Evolutionary conservation across 768 basidiomycete species (phyloP), one percentile per base, ranked within the genome.

Genomic region (Cantharellus cinnabarinus): DNA sequence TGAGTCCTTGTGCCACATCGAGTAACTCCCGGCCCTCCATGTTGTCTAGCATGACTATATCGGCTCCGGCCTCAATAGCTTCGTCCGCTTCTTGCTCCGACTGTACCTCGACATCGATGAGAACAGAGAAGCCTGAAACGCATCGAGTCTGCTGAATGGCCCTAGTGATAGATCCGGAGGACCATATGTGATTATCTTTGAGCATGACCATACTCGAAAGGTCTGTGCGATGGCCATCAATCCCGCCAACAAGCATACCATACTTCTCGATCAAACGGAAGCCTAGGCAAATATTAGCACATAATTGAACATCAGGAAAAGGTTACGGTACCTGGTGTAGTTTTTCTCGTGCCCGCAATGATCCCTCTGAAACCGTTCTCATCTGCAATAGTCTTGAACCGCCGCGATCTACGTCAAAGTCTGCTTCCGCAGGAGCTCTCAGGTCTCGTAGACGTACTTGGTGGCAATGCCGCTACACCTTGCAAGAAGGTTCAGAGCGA

Each of bases 151-250:
- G 78, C 62, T 81, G 70, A 63, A 99, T 82, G 3, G 94, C 94
- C 48, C 79, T 73, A 0, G 89, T 89, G 63, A 98, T 95, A 4
- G 91, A 95, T 38, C 93, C 91, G 50, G 83, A 86, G 2, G 91
- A 94, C 93, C 91, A 97, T 67, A 98, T 88, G 68, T 99, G 95
- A 68, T 99, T 99, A 66, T 99, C 95, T 71, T 98, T 98, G 66
- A 99, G 79, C 95, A 99, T 99, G 67, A 99, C 93, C 95, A 99
- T 98, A 68, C 86, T 88, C 38, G 88, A 91, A n/a, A 98, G 76
- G 69, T 98, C 93, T 64, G 95, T 84, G 34, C 95, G 80, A 73
- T 99, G 95, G 4, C 88, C 74, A 68, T 99, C 94, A 65, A 97
- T 85, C 3, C 95, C 95, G 15, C 95, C 95, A 10, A 98, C 89